A percentile compares a stretch with the other conserved stretches of the same genome.
Evolutionary conservation across 2,329 filamentous ascomycete species (phyloP).

Genomic region (Cadophora sp.): DNA sequence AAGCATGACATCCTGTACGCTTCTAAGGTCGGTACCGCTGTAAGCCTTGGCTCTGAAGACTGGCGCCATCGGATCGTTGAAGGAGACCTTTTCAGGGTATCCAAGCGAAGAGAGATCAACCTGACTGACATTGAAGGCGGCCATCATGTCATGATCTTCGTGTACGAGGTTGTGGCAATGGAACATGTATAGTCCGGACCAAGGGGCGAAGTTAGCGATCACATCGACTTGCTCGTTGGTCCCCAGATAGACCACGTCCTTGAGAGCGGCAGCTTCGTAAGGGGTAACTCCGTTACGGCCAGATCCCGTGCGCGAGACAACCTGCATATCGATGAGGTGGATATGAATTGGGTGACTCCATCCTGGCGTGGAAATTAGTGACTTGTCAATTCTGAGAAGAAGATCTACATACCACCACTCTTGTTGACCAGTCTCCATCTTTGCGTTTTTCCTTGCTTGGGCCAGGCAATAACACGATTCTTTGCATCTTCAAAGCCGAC

Average conservation of each 20-base stretch:
- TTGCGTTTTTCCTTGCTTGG: slow-evolving; percentile 54
- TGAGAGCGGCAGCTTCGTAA: slow-evolving; percentile 61
- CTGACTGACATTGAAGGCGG: slow-evolving; percentile 16
- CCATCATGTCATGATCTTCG: slow-evolving; percentile 45
- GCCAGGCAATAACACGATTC: slow-evolving; percentile 56
- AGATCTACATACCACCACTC: slow-evolving; percentile 22
- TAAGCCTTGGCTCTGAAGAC: slow-evolving; percentile 35
- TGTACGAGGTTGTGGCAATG: slow-evolving; percentile 46
- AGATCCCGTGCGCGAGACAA: slow-evolving; percentile 54
- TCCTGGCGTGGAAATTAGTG: background rate
- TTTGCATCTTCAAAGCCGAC: slow-evolving; percentile 53
- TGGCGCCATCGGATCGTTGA: slow-evolving; percentile 41
- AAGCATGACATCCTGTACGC: slow-evolving; percentile 25
- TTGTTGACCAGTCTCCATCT: slow-evolving; percentile 44
- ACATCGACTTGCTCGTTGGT: slow-evolving; percentile 55
- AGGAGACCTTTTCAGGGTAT: slow-evolving; percentile 30
- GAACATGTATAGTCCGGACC: slow-evolving; percentile 59
- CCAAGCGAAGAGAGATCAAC: slow-evolving; percentile 15
- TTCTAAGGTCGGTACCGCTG: slow-evolving; percentile 29
- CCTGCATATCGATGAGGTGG: slow-evolving; percentile 64
- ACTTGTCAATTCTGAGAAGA: too few relatives aligned
- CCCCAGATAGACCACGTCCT: slow-evolving; percentile 64
- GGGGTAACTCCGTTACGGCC: slow-evolving; percentile 46
- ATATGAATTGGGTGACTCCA: slow-evolving; percentile 52
- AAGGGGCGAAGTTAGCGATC: slow-evolving; percentile 58